Evolutionary conservation across 441 rosid species (phyloP).

Genomic region (Viola pubescens): DNA sequence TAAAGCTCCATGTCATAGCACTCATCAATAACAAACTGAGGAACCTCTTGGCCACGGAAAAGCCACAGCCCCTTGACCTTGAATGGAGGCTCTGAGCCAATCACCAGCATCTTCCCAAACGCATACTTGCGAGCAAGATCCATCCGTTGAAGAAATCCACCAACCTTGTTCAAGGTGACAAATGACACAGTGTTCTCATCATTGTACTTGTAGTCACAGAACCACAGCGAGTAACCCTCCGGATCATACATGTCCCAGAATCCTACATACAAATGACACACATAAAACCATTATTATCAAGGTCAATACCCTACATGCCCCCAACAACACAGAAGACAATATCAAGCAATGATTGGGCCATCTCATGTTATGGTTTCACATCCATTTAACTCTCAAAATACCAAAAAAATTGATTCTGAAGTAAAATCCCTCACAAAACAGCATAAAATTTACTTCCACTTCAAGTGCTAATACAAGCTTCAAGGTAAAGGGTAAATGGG

Average conservation of each 20-base stretch:
- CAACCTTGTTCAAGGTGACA: conserved; percentile 79
- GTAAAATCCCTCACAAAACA: too few relatives aligned
- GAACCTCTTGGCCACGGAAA: conserved; percentile 83
- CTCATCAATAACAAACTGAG: conserved; percentile 70
- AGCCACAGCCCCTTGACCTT: conserved; percentile 95
- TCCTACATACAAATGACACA: conserved; percentile 35
- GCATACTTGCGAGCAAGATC: conserved; percentile 89
- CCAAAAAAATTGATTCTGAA: too few relatives aligned
- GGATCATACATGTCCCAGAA: conserved; percentile 99
- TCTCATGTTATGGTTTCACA: too few relatives aligned
- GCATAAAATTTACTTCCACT: too few relatives aligned
- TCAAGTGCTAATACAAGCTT: too few relatives aligned
- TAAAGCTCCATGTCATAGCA: conserved; percentile 95
- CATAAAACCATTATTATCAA: neutral
- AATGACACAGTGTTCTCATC: conserved; percentile 84
- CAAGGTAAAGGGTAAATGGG: too few relatives aligned
- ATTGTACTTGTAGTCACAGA: conserved; percentile 90
- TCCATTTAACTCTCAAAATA: too few relatives aligned
- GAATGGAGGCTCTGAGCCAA: conserved; percentile 66
- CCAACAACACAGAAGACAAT: neutral
- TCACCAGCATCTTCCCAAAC: conserved; percentile 86
- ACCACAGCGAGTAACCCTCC: conserved; percentile 93
- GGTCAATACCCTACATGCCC: too few relatives aligned
- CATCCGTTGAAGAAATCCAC: conserved; percentile 93
- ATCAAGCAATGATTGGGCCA: too few relatives aligned